Percentiles rank a stretch among this genome's conserved stretches.
These are phyloP conservation scores for Sphagnum contortum DNA, from an alignment of 225 moss, liverwort and hornwort species.

Conservation along the genomic window DNA sequence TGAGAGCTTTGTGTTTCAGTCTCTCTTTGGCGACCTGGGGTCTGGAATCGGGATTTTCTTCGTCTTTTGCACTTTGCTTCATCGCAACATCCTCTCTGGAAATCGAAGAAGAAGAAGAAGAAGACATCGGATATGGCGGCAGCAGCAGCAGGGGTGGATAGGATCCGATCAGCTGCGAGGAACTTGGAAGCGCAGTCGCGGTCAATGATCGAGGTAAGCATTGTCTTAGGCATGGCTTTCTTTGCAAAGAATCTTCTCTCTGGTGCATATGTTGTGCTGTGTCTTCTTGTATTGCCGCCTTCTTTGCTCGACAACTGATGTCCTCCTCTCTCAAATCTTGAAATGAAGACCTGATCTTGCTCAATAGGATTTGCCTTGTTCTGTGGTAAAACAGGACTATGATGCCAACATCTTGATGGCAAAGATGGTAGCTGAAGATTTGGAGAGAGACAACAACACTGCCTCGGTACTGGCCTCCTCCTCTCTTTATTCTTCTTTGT, in stretches of 20 bases:
- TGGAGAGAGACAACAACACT: conserved; percentile 36
- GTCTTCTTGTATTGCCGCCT: background rate
- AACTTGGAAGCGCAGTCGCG: conserved; percentile 10
- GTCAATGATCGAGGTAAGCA: conserved; percentile 11
- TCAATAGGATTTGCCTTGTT: background rate
- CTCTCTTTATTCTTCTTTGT: background rate
- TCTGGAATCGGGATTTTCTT: too few relatives aligned
- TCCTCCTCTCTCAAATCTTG: background rate
- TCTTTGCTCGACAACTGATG: background rate
- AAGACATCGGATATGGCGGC: background rate
- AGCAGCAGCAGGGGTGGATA: conserved; percentile 14
- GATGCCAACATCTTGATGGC: conserved; percentile 31
- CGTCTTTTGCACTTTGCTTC: too few relatives aligned
- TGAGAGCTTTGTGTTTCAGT: too few relatives aligned
- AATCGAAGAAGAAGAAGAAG: too few relatives aligned
- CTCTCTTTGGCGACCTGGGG: too few relatives aligned
- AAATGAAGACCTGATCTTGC: background rate
- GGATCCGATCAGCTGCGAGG: conserved; percentile 11
- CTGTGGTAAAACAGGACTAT: conserved; percentile 12
- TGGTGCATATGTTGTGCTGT: background rate
- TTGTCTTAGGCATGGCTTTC: background rate
- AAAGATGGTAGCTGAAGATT: conserved; percentile 67
- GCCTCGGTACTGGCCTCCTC: conserved; percentile 16
- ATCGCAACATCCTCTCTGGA: too few relatives aligned
- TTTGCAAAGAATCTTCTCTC: background rate